Evolutionary conservation across 306 rosid genomes (phyloP).

Genomic region (Rosa persica): DNA sequence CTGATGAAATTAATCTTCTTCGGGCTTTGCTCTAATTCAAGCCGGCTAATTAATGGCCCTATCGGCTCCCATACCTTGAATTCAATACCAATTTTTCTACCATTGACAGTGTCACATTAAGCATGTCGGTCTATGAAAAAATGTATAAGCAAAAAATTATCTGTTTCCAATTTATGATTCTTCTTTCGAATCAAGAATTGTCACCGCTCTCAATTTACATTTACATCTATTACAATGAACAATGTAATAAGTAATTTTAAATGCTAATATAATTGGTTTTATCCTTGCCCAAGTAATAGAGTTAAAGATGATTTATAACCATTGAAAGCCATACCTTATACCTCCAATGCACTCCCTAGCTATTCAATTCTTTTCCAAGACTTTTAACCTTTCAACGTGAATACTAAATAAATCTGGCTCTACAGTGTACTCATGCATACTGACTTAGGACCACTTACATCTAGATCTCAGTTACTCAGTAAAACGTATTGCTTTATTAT

Average conservation of each 20-base stretch:
- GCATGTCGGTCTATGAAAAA: background rate
- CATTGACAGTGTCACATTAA: background rate
- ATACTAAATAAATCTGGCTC: too few species aligned
- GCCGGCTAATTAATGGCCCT: constrained; percentile 33
- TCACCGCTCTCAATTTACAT: background rate
- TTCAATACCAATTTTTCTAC: constrained; percentile 2
- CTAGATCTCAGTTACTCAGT: too few species aligned
- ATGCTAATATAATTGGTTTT: background rate
- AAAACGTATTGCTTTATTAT: too few species aligned
- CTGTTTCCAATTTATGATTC: background rate
- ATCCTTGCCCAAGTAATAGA: background rate
- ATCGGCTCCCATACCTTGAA: background rate
- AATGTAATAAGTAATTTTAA: background rate
- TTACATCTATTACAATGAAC: background rate
- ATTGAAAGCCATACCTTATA: too few species aligned
- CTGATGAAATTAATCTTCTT: background rate
- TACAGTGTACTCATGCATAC: too few species aligned
- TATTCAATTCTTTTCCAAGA: too few species aligned
- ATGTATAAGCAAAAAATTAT: background rate
- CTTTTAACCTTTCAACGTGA: too few species aligned
- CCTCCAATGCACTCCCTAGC: too few species aligned
- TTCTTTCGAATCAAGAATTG: background rate
- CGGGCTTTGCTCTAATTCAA: background rate
- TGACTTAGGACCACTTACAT: too few species aligned
- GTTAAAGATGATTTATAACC: background rate